Conservation (phyloP, 257 asterid genomes). For the Handroanthus guayacan region DNA sequence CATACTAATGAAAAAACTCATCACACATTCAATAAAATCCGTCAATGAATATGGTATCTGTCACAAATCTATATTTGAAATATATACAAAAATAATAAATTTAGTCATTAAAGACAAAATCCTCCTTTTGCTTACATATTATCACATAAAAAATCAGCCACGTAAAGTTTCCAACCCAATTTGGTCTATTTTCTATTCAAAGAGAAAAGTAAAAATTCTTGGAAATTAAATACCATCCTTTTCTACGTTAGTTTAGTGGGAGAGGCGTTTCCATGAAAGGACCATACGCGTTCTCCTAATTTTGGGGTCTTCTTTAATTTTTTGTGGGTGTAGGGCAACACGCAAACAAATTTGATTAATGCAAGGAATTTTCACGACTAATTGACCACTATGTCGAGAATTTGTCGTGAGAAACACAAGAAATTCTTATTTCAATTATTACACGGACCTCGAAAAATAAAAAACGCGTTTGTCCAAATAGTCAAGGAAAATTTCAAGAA, state of each 20-base stretch:
- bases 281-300: slow-evolving; percentile 23
- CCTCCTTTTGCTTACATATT: no score
- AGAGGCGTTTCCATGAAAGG: slow-evolving; percentile 1
- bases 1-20: no score
- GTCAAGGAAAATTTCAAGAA: slow-evolving; percentile 11
- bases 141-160: no score
- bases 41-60: no score
- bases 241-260: slow-evolving; percentile 1
- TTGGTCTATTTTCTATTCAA: not conserved
- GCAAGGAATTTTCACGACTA: not conserved
- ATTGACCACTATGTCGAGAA: not conserved
- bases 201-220: not conserved
- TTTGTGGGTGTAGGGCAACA: not conserved
- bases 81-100: no score
- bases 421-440: slow-evolving; percentile 7
- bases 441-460: not conserved
- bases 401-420: slow-evolving; percentile 12
- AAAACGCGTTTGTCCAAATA: slow-evolving; percentile 28
- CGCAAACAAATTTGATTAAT: not conserved
- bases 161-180: not conserved
- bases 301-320: not conserved
- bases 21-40: no score
- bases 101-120: no score
- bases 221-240: not conserved
- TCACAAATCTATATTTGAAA: no score